Evolutionary conservation across 805 yeast genomes (phyloP).

Genomic region (Starmera quercuum): DNA sequence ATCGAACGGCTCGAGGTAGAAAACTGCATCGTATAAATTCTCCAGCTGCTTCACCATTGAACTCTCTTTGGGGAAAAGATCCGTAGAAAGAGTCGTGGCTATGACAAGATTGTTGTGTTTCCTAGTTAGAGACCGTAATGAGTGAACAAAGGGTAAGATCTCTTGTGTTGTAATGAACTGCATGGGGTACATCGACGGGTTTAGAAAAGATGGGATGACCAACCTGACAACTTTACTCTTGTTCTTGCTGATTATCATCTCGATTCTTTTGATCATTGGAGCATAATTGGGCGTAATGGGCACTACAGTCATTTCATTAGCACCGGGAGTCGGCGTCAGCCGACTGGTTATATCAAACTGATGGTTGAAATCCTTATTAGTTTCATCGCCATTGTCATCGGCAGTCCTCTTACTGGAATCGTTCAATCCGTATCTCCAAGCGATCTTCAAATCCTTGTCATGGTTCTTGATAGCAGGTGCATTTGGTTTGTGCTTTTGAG

Average conservation of each 20-base stretch:
- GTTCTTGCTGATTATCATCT: constrained; percentile 33
- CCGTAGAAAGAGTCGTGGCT: constrained; percentile 52
- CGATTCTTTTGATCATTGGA: constrained; percentile 33
- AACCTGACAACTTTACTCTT: constrained; percentile 50
- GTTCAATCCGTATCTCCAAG: constrained; percentile 82
- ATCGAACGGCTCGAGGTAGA: constrained; percentile 76
- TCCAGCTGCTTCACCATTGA: constrained; percentile 47
- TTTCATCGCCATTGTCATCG: constrained; percentile 18
- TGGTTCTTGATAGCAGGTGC: not conserved
- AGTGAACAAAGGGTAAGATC: constrained; percentile 54
- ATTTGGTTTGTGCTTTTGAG: constrained; percentile 15
- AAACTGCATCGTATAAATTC: constrained; percentile 52
- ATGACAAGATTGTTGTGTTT: constrained; percentile 40
- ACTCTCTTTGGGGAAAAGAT: constrained; percentile 51
- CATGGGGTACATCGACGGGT: constrained; percentile 68
- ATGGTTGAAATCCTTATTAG: constrained; percentile 47
- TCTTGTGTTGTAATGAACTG: constrained; percentile 34
- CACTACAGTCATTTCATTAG: constrained; percentile 53
- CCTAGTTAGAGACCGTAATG: constrained; percentile 46
- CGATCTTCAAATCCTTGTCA: constrained; percentile 62
- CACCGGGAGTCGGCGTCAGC: constrained; percentile 56
- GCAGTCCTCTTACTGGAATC: constrained; percentile 22
- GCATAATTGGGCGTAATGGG: constrained; percentile 26
- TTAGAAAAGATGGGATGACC: constrained; percentile 67
- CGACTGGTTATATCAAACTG: constrained; percentile 75